Percentiles rank a stretch among this genome's conserved stretches.
These are phyloP conservation scores for Casuarina cunninghamiana DNA, from an alignment of 306 rosid species.

Conservation along the genomic window DNA sequence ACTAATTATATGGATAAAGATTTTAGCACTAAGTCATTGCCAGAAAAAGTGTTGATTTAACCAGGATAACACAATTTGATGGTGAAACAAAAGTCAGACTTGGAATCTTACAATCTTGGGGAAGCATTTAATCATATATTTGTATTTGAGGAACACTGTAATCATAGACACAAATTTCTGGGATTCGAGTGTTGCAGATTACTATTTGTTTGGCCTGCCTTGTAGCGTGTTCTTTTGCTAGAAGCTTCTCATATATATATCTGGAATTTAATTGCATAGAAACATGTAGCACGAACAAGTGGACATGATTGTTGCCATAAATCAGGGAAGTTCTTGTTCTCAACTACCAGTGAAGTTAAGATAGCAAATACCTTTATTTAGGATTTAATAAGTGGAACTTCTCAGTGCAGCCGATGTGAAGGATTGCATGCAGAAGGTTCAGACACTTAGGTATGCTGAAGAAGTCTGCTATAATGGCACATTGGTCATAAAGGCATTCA, in stretches of 20 bases:
- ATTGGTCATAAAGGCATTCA: slow-evolving; percentile 70
- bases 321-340: background rate
- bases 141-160: background rate
- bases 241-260: too few species aligned
- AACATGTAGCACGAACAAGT: background rate
- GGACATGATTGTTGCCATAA: background rate
- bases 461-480: slow-evolving; percentile 79
- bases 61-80: background rate
- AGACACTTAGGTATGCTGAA: slow-evolving; percentile 67
- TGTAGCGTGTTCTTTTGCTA: too few species aligned
- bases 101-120: background rate
- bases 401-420: slow-evolving; percentile 89
- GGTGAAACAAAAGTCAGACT: background rate
- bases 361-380: slow-evolving; percentile 23
- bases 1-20: background rate
- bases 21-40: background rate
- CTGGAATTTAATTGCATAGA: too few species aligned
- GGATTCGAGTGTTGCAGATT: too few species aligned
- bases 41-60: background rate
- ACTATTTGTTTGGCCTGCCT: too few species aligned
- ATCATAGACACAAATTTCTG: too few species aligned
- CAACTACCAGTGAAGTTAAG: slow-evolving; percentile 18
- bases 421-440: slow-evolving; percentile 64
- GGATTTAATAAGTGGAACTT: slow-evolving; percentile 40
- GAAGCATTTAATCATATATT: background rate